phyloP scores from a whole-genome alignment of 371 early-diverging fungal genomes.

The Syncephalastrum sp. region DNA sequence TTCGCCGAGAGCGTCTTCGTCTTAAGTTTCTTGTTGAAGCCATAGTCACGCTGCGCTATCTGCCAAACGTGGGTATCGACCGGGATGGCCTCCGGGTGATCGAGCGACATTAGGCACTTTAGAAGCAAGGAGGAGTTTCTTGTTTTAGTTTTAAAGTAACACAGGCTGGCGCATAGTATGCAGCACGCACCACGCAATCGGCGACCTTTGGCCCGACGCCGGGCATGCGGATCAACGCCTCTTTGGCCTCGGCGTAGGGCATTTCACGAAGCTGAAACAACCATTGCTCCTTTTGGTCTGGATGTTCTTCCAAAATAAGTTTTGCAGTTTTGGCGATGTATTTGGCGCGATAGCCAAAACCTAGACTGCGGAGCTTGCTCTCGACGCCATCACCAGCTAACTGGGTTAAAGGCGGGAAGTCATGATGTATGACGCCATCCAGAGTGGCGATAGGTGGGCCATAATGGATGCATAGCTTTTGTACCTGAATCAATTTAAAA shows the following conservation, averaged over 20 bases:
- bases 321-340: conserved; percentile 76
- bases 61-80: conserved; percentile 96
- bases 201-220: conserved; percentile 96
- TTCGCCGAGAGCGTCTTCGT: conserved; percentile 67
- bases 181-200: conserved; percentile 86
- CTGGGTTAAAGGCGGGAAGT: conserved; percentile 67
- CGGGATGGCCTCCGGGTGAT: conserved; percentile 82
- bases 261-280: conserved; percentile 54
- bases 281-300: conserved; percentile 55
- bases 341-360: conserved; percentile 97
- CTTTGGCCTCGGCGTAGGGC: conserved; percentile 60
- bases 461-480: conserved; percentile 66
- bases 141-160: background rate
- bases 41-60: conserved; percentile 83
- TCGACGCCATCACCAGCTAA: conserved; percentile 64
- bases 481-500: conserved; percentile 38
- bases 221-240: conserved; percentile 61
- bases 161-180: background rate
- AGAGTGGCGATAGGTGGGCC: conserved; percentile 56
- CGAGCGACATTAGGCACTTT: conserved; percentile 79
- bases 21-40: conserved; percentile 42
- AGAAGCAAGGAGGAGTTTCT: background rate
- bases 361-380: conserved; percentile 64
- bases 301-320: conserved; percentile 42
- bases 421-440: conserved; percentile 53